phyloP scores from a whole-genome alignment of 2,329 filamentous ascomycete genomes.

The Hypoxylon sp. region DNA sequence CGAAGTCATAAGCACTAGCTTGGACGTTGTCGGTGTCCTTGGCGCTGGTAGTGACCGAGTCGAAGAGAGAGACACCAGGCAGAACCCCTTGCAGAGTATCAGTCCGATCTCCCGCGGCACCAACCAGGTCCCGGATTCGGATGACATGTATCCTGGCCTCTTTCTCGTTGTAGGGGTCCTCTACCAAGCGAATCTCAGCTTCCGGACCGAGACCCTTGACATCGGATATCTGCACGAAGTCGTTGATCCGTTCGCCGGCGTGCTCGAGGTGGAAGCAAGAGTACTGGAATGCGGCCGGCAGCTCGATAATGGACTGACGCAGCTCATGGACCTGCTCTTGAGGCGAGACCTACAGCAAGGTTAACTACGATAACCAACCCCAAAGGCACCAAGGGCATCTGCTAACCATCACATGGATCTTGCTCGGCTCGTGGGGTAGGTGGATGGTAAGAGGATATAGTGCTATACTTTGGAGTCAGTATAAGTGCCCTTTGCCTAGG shows the following conservation, averaged over 20 bases:
- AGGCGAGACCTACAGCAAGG: constrained; percentile 76
- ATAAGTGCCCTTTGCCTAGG: constrained; percentile 7
- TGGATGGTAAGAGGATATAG: constrained; percentile 77
- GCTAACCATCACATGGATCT: constrained; percentile 87
- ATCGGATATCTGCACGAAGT: constrained; percentile 92
- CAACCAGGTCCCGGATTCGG: constrained; percentile 90
- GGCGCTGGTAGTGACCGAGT: constrained; percentile 72
- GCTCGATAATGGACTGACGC: constrained; percentile 94
- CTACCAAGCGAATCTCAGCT: constrained; percentile 83
- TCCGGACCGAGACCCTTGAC: constrained; percentile 82
- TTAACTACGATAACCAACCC: constrained; percentile 39
- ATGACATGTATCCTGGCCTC: constrained; percentile 96
- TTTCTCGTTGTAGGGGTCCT: constrained; percentile 98
- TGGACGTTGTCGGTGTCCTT: constrained; percentile 55
- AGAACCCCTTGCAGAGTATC: constrained; percentile 88
- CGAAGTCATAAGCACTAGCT: constrained; percentile 76
- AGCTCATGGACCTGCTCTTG: constrained; percentile 98
- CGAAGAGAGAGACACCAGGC: constrained; percentile 87
- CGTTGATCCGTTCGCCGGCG: constrained; percentile 89
- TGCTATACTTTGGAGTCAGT: constrained; percentile 52
- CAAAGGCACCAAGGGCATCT: constrained; percentile 19
- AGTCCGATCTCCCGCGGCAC: constrained; percentile 87
- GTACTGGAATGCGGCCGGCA: constrained; percentile 93
- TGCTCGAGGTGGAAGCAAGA: constrained; percentile 98
- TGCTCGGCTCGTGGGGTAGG: constrained; percentile 81